These are phyloP conservation scores for Calvatia gigantea DNA, from an alignment of 768 basidiomycete genomes.

Conservation along the genomic window DNA sequence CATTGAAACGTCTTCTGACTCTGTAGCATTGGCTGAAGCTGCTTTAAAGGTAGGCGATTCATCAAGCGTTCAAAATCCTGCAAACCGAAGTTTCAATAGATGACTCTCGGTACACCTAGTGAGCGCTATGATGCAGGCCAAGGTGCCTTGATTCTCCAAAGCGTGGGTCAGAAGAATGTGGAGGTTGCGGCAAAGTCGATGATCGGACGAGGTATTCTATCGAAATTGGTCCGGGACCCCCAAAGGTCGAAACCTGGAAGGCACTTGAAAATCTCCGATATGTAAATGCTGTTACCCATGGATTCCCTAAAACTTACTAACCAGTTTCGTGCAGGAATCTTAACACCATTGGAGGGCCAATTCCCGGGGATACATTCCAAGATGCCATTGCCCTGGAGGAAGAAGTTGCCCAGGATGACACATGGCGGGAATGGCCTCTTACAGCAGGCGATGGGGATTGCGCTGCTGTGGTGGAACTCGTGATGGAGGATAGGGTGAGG, in stretches of 20 bases:
- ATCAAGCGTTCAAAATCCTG: not conserved
- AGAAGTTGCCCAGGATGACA: conserved; percentile 42
- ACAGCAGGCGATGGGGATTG: conserved; percentile 79
- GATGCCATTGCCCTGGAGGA: conserved; percentile 64
- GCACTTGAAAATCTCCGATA: conserved; percentile 72
- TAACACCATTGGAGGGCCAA: conserved; percentile 59
- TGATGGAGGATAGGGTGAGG: conserved; percentile 74
- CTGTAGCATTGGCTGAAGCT: conserved; percentile 56
- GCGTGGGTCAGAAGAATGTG: conserved; percentile 53
- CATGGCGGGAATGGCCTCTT: conserved; percentile 77
- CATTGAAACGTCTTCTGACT: conserved; percentile 30
- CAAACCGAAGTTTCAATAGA: conserved; percentile 41
- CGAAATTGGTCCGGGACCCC: conserved; percentile 62
- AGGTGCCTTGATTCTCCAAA: conserved; percentile 55
- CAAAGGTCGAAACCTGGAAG: conserved; percentile 67
- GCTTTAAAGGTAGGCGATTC: conserved; percentile 57
- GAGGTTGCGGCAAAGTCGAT: conserved; percentile 56
- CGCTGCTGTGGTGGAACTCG: conserved; percentile 71
- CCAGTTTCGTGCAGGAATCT: conserved; percentile 47
- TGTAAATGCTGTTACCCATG: conserved; percentile 28
- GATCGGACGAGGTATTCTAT: conserved; percentile 60
- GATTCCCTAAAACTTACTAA: not conserved
- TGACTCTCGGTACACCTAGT: conserved; percentile 70
- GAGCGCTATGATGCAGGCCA: conserved; percentile 63
- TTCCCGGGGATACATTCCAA: conserved; percentile 62